Conservation (phyloP, 2,329 filamentous ascomycete genomes). For the Hypoxylon sp. region DNA sequence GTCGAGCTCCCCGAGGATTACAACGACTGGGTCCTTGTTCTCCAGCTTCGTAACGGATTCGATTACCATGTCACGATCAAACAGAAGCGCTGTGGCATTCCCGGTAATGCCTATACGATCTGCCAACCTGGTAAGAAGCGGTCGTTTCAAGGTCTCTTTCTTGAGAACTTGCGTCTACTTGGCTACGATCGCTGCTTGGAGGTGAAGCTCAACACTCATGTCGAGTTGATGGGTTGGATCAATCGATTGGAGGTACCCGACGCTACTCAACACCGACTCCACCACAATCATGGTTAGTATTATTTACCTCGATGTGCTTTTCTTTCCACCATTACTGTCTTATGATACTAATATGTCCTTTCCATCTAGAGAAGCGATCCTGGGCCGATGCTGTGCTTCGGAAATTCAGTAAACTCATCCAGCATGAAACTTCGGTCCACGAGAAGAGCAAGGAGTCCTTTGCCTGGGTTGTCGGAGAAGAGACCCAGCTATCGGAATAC, state of each 20-base stretch:
- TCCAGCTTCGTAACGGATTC: not conserved
- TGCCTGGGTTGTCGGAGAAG: too few relatives aligned
- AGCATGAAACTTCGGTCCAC: not conserved
- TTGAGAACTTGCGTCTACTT: not conserved
- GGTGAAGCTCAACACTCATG: not conserved
- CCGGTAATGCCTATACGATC: constrained; percentile 8
- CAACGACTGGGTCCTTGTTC: constrained; percentile 20
- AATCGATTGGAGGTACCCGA: constrained; percentile 10
- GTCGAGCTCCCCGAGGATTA: constrained; percentile 1
- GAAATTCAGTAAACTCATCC: constrained; percentile 1
- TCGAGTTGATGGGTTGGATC: constrained; percentile 8
- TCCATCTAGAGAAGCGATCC: constrained; percentile 7
- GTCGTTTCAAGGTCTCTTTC: not conserved
- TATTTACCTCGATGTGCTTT: not conserved
- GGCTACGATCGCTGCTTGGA: constrained; percentile 15
- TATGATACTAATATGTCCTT: not conserved
- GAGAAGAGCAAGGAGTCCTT: too few relatives aligned
- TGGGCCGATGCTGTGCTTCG: constrained; percentile 11
- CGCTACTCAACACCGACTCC: constrained; percentile 12
- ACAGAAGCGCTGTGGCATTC: constrained; percentile 5
- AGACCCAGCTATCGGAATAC: too few relatives aligned
- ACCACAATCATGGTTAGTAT: constrained; percentile 9
- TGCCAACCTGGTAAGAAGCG: constrained; percentile 3
- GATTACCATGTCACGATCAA: constrained; percentile 19
- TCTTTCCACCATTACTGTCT: not conserved